Conservation (phyloP, 495 filamentous ascomycete genomes). For the Aspergillus sclerotioniger region DNA sequence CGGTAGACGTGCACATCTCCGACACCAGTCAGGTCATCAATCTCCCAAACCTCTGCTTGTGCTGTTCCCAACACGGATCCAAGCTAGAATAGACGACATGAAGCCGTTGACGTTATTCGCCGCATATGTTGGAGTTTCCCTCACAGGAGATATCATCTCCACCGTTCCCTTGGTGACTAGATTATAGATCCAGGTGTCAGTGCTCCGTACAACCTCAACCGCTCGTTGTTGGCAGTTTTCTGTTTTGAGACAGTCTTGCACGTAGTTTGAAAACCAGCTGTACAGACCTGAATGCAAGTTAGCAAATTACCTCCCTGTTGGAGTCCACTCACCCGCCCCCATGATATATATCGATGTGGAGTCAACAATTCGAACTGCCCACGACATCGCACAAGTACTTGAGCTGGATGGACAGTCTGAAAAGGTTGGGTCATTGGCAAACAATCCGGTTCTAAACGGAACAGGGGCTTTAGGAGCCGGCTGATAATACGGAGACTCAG, state of each 20-base stretch:
- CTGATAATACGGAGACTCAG: conserved; percentile 70
- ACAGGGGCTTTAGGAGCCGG: conserved; percentile 55
- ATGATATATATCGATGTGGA: conserved; percentile 56
- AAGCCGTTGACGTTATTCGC: conserved; percentile 23
- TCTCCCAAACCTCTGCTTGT: too few species aligned
- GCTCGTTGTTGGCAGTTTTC: conserved; percentile 35
- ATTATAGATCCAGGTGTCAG: conserved; percentile 63
- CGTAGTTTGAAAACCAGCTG: conserved; percentile 61
- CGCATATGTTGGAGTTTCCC: conserved; percentile 16
- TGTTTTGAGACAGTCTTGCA: conserved; percentile 30
- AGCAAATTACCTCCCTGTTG: neutral
- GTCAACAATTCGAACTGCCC: conserved; percentile 62
- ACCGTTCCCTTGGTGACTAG: conserved; percentile 71
- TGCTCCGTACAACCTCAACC: conserved; percentile 30
- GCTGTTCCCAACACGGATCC: neutral
- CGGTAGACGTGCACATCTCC: too few species aligned
- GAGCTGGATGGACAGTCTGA: conserved; percentile 39
- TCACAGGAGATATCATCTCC: conserved; percentile 59
- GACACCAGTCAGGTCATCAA: too few species aligned
- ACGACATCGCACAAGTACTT: conserved; percentile 52
- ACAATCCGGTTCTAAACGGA: conserved; percentile 47
- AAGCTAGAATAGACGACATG: conserved; percentile 16
- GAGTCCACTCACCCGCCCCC: conserved; percentile 46
- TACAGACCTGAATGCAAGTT: conserved; percentile 38
- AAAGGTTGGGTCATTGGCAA: conserved; percentile 55